Percentiles rank a stretch among this genome's conserved stretches.
These are phyloP conservation scores for Populus hybrid DNA, from an alignment of 441 rosid genomes.

Conservation along the genomic window DNA sequence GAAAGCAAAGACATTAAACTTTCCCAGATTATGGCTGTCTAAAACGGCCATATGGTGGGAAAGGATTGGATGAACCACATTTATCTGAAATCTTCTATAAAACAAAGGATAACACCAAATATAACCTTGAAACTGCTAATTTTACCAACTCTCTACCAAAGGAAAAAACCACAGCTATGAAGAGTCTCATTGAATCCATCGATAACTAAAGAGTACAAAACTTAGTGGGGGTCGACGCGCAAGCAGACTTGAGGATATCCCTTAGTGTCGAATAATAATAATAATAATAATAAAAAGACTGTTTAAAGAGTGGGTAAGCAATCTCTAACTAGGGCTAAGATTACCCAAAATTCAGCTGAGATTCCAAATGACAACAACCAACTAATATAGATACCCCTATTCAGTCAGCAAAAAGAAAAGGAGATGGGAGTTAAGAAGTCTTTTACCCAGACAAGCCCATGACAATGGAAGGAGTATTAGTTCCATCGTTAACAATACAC, in stretches of 20 bases:
- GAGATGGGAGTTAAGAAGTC: neutral
- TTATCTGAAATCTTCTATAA: neutral
- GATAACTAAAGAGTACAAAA: neutral
- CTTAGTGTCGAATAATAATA: slow-evolving; percentile 16
- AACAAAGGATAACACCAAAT: neutral
- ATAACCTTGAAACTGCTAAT: neutral
- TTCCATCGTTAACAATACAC: slow-evolving; percentile 83
- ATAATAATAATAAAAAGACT: slow-evolving; percentile 22
- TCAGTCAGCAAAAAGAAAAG: neutral
- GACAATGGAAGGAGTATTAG: slow-evolving; percentile 55
- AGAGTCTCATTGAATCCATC: neutral
- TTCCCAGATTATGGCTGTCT: neutral
- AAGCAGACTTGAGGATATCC: neutral
- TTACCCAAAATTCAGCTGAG: neutral
- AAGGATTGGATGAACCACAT: neutral
- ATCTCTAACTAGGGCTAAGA: neutral
- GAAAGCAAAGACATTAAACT: neutral
- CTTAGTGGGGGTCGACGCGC: neutral
- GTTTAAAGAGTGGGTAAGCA: neutral
- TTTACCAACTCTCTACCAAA: neutral
- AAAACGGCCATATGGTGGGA: neutral
- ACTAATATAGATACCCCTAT: neutral
- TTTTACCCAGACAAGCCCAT: slow-evolving; percentile 81
- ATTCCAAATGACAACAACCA: neutral
- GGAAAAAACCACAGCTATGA: neutral